Evolutionary conservation across 495 filamentous ascomycete species (phyloP), one percentile per base, ranked within the genome.

Genomic region (Neurospora sp.): DNA sequence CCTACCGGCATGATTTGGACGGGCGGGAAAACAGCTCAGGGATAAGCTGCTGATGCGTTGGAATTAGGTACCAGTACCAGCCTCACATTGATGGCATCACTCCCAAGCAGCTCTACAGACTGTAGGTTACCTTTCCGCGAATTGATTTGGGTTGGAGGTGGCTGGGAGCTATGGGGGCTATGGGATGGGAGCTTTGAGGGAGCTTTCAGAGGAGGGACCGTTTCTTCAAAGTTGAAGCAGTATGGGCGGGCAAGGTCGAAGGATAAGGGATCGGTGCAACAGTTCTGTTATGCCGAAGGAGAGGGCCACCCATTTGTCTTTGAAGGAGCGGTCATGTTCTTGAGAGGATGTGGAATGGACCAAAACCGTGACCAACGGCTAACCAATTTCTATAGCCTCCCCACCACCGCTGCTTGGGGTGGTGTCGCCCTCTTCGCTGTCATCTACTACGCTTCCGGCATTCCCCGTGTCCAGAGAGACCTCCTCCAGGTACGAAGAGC

Each of bases 381-480:
- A 65, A 65, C 53, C 35, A 14, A 8, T 35, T 35, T 8, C 53
- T 65, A 35, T 27, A 65, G 53, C 53, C 53, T 65, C 53, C 53
- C 53, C 53, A 8, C 6, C 12, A 1, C 53, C 53, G 53, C 53
- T 69, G 79, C 79, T 14, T 89, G 89, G 78, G 87, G 87, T 71
- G 85, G 82, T 53, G 84, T 86, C 42, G 87, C 84, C 68, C 84
- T 87, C 71, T 83, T 89, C 76, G 82, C 84, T 76, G 84, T 87
- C 71, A 82, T 90, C 74, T 89, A 82, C 83, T 88, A 84, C 79
- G 86, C 88, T 77, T 87, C 87, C 35, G 88, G 87, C 71, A 86
- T 90, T 38, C 89, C 89, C 53, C 76, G 78, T 40, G 82, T 90
- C 72, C 77, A 85, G 76, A 72, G 76, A 22, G 89, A 90, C 74